A percentile compares a stretch with the other conserved stretches of the same genome.
These are phyloP conservation scores for Sporothrix dimorphospora DNA, from an alignment of 2,329 filamentous ascomycete species.

Conservation along the genomic window DNA sequence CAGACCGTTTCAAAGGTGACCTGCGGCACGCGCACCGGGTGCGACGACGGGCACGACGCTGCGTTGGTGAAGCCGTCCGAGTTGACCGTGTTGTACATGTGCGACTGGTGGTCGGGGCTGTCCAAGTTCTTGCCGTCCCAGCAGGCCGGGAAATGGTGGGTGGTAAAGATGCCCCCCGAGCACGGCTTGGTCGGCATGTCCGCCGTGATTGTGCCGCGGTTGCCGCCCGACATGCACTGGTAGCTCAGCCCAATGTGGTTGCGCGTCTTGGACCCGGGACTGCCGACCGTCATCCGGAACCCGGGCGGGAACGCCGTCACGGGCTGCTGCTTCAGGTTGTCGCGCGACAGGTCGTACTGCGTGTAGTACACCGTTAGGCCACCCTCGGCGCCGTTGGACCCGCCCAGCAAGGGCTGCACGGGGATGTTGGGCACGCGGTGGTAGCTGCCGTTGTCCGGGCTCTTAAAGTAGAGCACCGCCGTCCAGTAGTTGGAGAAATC, in stretches of 20 bases:
- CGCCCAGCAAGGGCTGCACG: conserved; percentile 37
- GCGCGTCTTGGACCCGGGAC: conserved; percentile 22
- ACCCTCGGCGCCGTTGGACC: conserved; percentile 36
- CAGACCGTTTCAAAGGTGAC: conserved; percentile 39
- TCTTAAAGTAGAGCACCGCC: conserved; percentile 38
- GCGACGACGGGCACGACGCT: conserved; percentile 31
- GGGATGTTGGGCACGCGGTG: conserved; percentile 36
- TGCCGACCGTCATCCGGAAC: conserved; percentile 36
- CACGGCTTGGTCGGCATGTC: conserved; percentile 32
- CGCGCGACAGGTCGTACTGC: conserved; percentile 36
- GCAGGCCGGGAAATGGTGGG: conserved; percentile 44
- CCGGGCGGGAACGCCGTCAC: conserved; percentile 37
- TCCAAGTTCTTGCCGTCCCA: conserved; percentile 59
- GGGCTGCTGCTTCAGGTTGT: conserved; percentile 36
- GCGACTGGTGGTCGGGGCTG: conserved; percentile 47
- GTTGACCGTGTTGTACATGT: conserved; percentile 36
- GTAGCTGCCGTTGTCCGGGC: conserved; percentile 38
- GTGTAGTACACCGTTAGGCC: conserved; percentile 38
- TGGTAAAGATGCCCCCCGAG: conserved; percentile 34
- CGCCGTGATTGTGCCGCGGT: conserved; percentile 29
- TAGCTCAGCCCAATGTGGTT: conserved; percentile 33
- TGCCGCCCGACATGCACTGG: conserved; percentile 32
- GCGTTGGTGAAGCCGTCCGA: conserved; percentile 36
- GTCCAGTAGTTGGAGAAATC: conserved; percentile 41
- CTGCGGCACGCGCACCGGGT: conserved; percentile 33